Base-by-base conservation (phyloP, 176 grass and related monocot genomes). In the Rhipidocladum racemiflorum region DNA sequence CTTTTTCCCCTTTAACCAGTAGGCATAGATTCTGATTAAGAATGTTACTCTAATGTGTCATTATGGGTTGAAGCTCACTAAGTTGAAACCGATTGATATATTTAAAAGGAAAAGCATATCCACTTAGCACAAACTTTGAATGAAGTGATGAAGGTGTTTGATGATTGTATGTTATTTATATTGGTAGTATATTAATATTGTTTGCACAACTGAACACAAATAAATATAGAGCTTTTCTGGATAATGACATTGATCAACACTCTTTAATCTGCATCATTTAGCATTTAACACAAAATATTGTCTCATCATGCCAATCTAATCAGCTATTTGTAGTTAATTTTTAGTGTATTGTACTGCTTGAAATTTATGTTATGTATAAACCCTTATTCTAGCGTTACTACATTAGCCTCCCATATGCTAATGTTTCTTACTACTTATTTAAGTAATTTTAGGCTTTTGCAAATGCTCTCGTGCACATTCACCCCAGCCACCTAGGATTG, bases 381-480 rank as follows among this genome's bases (percentile, higher is more conserved):
- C 42, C 56, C 42, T 56, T 83, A 73, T 73, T 62, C 40, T 72
- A 71, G 42, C 24, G 21, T n/a, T n/a, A n/a, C n/a, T n/a, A n/a
- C n/a, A n/a, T 72, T 45, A 71, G 1, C 48, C n/a, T n/a, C 49
- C 16, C 68, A 88, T 71, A 8, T 79, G 34, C 11, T 81, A 72
- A 85, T 21, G 43, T 75, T 69, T 85, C 38, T 85, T 44, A 29
- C 16, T n/a, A 40, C 24, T 81, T 38, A 38, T 38, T 74, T 32
- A 54, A 70, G 43, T 70, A 55, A 59, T 70, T 92, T 38, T 35
- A 98, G 92, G 90, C 90, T 68, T 95, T 88, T 91, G 85, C 78
- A 77, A 93, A 77, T 68, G 92, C 92, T 84, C 71, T 93, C 61
- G 71, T 49, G 39, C 91, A 82, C 82, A 84, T 88, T 86, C 81